Percentiles rank a stretch among this genome's conserved stretches.
Evolutionary conservation across 1,284 basidiomycete species (phyloP).

Genomic region (Paramarasmius palmivorus): DNA sequence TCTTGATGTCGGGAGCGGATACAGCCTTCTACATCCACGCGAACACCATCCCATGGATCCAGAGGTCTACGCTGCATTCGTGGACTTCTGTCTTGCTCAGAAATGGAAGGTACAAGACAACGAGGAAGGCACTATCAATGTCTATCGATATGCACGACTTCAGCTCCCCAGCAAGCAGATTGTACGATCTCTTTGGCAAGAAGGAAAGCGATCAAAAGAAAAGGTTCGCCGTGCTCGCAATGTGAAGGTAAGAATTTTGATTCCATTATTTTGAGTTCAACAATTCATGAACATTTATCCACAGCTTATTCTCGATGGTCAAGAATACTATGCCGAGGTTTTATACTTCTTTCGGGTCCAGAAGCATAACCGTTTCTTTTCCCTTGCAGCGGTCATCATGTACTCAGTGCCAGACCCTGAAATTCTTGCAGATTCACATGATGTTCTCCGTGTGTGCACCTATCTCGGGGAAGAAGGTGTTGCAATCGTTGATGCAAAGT

Average conservation of each 20-base stretch:
- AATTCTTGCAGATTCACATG: not conserved
- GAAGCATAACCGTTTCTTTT: not conserved
- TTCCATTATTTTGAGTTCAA: not conserved
- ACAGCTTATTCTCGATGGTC: slow-evolving; percentile 9
- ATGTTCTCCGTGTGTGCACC: too few relatives aligned
- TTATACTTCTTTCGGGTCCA: slow-evolving; percentile 13
- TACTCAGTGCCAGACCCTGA: not conserved
- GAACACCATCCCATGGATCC: not conserved
- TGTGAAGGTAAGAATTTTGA: slow-evolving; percentile 23
- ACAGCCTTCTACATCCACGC: not conserved
- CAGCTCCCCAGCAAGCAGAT: slow-evolving; percentile 29
- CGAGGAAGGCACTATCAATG: too few relatives aligned
- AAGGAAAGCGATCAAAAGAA: slow-evolving; percentile 8
- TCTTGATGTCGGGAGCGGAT: not conserved
- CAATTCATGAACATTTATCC: too few relatives aligned
- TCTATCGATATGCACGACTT: slow-evolving; percentile 26
- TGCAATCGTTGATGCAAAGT: too few relatives aligned
- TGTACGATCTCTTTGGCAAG: slow-evolving; percentile 25
- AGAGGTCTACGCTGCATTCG: not conserved
- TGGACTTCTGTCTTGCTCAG: not conserved
- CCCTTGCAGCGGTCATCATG: not conserved
- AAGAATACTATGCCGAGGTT: slow-evolving; percentile 21
- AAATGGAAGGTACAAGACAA: not conserved
- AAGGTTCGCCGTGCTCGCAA: slow-evolving; percentile 21
- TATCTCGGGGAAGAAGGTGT: too few relatives aligned